Conservation (phyloP, 2,329 filamentous ascomycete genomes). For the Dothideomycetes sp. region DNA sequence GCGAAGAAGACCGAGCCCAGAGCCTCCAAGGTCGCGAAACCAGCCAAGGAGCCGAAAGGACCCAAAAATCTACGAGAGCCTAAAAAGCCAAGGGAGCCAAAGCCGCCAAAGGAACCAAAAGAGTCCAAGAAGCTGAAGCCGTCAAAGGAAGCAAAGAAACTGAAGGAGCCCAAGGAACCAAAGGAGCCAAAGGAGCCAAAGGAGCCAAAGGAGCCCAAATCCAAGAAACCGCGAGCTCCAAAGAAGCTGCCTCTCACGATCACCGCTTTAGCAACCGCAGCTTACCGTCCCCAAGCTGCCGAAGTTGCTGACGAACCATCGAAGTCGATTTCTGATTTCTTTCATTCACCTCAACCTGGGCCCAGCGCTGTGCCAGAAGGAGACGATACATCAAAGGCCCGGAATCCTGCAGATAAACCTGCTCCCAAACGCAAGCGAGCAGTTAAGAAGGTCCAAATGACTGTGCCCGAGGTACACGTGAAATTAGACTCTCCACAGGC, state of each 20-base stretch:
- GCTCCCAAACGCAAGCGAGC: slow-evolving; percentile 27
- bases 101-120: neutral
- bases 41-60: neutral
- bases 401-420: slow-evolving; percentile 4
- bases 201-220: slow-evolving; percentile 28
- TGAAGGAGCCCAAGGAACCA: slow-evolving; percentile 6
- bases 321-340: slow-evolving; percentile 37
- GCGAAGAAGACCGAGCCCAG: neutral
- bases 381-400: slow-evolving; percentile 17
- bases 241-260: slow-evolving; percentile 69
- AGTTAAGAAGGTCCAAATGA: slow-evolving; percentile 22
- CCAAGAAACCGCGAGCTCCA: slow-evolving; percentile 42
- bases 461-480: slow-evolving; percentile 12
- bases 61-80: no score
- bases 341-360: slow-evolving; percentile 14
- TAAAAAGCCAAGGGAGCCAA: no score
- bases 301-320: slow-evolving; percentile 21
- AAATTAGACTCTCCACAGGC: slow-evolving; percentile 14
- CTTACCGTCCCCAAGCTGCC: slow-evolving; percentile 42
- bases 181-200: slow-evolving; percentile 18
- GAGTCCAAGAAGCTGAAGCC: slow-evolving; percentile 3
- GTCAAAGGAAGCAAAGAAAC: slow-evolving; percentile 10
- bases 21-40: slow-evolving; percentile 1
- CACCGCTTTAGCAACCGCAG: slow-evolving; percentile 66
- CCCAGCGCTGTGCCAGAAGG: slow-evolving; percentile 11